Conservation (phyloP, 2,329 filamentous ascomycete genomes). For the Bipolaris gigantea region DNA sequence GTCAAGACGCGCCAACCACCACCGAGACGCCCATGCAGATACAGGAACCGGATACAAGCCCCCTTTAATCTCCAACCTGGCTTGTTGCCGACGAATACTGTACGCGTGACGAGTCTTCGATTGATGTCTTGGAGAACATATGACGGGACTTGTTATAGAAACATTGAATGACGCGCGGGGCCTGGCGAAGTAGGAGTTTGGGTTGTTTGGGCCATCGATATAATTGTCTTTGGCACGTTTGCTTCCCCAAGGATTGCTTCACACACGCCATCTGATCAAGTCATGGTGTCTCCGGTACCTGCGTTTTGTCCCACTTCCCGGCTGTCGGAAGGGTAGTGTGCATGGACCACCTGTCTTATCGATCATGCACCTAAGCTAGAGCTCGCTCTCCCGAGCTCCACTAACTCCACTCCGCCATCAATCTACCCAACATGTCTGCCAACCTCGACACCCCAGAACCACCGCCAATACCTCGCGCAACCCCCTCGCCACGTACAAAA, state of each 20-base stretch:
- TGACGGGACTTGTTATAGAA: background rate
- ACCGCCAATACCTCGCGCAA: constrained; percentile 19
- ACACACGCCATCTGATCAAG: background rate
- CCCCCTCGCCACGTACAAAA: constrained; percentile 33
- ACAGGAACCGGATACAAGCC: constrained; percentile 28
- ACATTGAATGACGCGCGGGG: background rate
- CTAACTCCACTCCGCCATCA: constrained; percentile 23
- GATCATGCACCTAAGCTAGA: constrained; percentile 22
- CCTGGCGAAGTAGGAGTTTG: background rate
- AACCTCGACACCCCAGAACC: constrained; percentile 23
- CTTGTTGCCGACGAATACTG: background rate
- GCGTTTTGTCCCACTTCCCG: background rate
- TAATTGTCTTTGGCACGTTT: constrained; percentile 22
- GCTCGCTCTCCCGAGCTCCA: constrained; percentile 26
- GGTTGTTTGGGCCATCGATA: background rate
- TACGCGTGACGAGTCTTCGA: background rate
- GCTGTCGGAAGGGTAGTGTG: constrained; percentile 18
- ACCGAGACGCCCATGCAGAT: constrained; percentile 15
- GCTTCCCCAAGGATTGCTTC: constrained; percentile 27
- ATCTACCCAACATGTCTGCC: constrained; percentile 34
- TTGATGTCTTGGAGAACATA: background rate
- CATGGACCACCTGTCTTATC: constrained; percentile 28
- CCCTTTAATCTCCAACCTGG: constrained; percentile 1
- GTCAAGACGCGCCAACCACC: constrained; percentile 33
- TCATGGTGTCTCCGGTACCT: background rate